A percentile compares a stretch with the other conserved stretches of the same genome.
Evolutionary conservation across 805 yeast genomes (phyloP).

Genomic region (Candida tammaniensis): DNA sequence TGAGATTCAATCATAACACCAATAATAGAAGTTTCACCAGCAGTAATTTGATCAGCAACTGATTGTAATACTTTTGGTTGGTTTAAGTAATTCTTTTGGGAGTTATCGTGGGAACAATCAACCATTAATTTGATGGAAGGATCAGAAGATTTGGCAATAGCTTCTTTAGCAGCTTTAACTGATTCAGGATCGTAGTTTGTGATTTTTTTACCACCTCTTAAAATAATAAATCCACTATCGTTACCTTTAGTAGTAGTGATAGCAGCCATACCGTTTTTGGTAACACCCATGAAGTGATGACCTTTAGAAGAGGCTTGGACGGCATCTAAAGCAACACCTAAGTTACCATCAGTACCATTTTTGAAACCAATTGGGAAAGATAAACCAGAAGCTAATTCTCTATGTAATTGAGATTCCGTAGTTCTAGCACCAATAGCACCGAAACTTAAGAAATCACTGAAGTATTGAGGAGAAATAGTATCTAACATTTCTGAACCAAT

Average conservation of each 20-base stretch:
- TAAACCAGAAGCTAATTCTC: slow-evolving; percentile 94
- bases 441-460: slow-evolving; percentile 87
- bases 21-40: slow-evolving; percentile 74
- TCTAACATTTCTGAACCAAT: slow-evolving; percentile 98
- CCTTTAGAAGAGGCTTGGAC: slow-evolving; percentile 87
- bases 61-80: slow-evolving; percentile 85
- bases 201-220: slow-evolving; percentile 94
- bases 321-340: slow-evolving; percentile 94
- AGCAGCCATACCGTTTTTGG: slow-evolving; percentile 95
- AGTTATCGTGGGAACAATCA: slow-evolving; percentile 97
- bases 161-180: slow-evolving; percentile 63
- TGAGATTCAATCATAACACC: slow-evolving; percentile 98
- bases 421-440: slow-evolving; percentile 99
- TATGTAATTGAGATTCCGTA: slow-evolving; percentile 95
- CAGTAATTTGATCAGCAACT: slow-evolving; percentile 73
- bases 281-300: slow-evolving; percentile 92
- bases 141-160: slow-evolving; percentile 52
- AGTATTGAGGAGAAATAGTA: slow-evolving; percentile 94
- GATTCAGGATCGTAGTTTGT: slow-evolving; percentile 83
- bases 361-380: slow-evolving; percentile 98
- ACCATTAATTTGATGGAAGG: slow-evolving; percentile 76
- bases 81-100: slow-evolving; percentile 83
- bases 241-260: slow-evolving; percentile 96
- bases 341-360: slow-evolving; percentile 95
- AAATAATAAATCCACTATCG: slow-evolving; percentile 81